A percentile compares a stretch with the other conserved stretches of the same genome.
Conservation (phyloP, 495 filamentous ascomycete genomes). For the Emericellopsis terricola region DNA sequence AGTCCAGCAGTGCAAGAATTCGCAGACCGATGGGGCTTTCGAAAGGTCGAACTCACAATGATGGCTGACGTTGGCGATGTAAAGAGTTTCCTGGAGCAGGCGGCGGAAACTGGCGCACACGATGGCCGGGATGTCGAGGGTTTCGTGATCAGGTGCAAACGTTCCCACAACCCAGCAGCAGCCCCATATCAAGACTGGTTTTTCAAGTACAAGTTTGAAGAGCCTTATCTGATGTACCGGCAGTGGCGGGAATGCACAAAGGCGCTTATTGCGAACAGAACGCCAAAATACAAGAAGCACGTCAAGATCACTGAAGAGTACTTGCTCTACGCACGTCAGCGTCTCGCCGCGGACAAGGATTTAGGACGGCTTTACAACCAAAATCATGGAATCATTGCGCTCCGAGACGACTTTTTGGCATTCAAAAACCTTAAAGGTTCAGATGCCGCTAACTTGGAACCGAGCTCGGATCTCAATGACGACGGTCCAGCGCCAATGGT, state of each 20-base stretch:
- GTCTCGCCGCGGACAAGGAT: constrained; percentile 44
- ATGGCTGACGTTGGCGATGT: constrained; percentile 58
- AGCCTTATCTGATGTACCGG: constrained; percentile 94
- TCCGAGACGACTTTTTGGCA: constrained; percentile 73
- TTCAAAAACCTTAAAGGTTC: constrained; percentile 68
- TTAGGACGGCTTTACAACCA: constrained; percentile 49
- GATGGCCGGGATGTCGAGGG: constrained; percentile 86
- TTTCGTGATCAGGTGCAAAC: constrained; percentile 85
- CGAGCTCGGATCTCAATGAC: constrained; percentile 7
- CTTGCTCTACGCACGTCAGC: constrained; percentile 56
- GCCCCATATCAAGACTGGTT: constrained; percentile 70
- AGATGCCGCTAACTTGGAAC: constrained; percentile 34
- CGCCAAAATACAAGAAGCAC: constrained; percentile 71
- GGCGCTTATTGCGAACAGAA: constrained; percentile 56
- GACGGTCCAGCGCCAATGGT: constrained; percentile 5
- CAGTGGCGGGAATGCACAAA: constrained; percentile 98
- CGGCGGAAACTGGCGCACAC: constrained; percentile 73
- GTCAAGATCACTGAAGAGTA: constrained; percentile 82
- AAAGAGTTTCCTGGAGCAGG: constrained; percentile 60
- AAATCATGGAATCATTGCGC: constrained; percentile 91
- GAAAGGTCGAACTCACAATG: constrained; percentile 63
- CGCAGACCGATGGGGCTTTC: constrained; percentile 86
- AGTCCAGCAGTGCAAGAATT: constrained; percentile 66
- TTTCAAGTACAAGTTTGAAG: constrained; percentile 99
- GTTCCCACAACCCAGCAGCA: constrained; percentile 16